These are phyloP conservation scores for Aeminium ludgeri DNA, from an alignment of 495 filamentous ascomycete genomes.

Conservation along the genomic window DNA sequence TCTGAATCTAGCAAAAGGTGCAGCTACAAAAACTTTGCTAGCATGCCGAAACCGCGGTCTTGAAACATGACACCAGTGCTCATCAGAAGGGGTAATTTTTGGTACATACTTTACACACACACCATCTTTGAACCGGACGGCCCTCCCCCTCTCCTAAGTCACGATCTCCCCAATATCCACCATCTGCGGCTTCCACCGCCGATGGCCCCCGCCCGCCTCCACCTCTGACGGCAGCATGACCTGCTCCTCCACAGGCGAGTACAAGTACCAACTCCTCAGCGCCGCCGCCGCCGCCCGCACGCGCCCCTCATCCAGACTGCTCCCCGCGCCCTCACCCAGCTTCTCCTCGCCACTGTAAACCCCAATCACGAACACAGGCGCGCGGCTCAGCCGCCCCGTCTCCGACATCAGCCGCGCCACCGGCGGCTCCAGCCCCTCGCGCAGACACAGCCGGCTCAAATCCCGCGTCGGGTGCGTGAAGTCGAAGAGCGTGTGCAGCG, in stretches of 20 bases:
- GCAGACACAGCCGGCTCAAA: conserved; percentile 56
- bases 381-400: conserved; percentile 64
- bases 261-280: conserved; percentile 89
- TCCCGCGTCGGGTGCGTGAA: conserved; percentile 73
- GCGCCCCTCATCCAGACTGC: conserved; percentile 59
- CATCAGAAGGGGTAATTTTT: no score
- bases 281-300: conserved; percentile 63
- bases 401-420: conserved; percentile 75
- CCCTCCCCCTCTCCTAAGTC: no score
- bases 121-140: no score
- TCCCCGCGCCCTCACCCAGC: conserved; percentile 69
- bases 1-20: no score
- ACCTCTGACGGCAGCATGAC: conserved; percentile 66
- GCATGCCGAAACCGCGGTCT: no score
- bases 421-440: conserved; percentile 78
- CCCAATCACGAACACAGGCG: conserved; percentile 87
- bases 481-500: conserved; percentile 57
- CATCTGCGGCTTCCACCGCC: conserved; percentile 61
- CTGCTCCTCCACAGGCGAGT: conserved; percentile 46
- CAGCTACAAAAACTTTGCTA: no score
- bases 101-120: no score
- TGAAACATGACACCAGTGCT: no score
- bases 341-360: conserved; percentile 78
- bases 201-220: conserved; percentile 38
- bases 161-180: conserved; percentile 86